Percentiles rank a stretch among this genome's conserved stretches.
Conservation (phyloP, 331 rosid species). For the Spiraea crenata region DNA sequence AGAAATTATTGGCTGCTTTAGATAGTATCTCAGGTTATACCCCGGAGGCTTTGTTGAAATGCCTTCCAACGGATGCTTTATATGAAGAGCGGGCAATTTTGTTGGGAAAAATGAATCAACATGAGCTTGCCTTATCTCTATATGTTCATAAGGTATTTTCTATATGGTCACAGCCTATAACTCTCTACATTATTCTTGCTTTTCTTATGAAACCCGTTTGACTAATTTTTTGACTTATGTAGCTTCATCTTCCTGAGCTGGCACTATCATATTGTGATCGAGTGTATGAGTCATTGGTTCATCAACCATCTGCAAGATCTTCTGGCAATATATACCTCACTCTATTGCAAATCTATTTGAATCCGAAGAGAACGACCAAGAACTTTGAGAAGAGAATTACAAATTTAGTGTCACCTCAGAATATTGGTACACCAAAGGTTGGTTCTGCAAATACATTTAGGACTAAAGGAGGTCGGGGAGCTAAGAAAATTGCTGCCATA, state of each 20-base stretch:
- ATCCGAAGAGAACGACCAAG: constrained; percentile 75
- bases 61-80: constrained; percentile 83
- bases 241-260: constrained; percentile 85
- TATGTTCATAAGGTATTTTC: constrained; percentile 85
- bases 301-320: constrained; percentile 60
- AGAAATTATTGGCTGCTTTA: constrained; percentile 78
- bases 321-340: constrained; percentile 83
- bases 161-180: background rate
- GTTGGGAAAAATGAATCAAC: constrained; percentile 93
- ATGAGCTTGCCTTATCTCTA: constrained; percentile 85
- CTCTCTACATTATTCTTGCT: background rate
- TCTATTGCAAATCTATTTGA: constrained; percentile 87
- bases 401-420: constrained; percentile 59
- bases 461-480: constrained; percentile 63
- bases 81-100: constrained; percentile 92
- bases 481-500: constrained; percentile 83
- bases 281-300: constrained; percentile 53
- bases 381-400: constrained; percentile 78
- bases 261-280: constrained; percentile 92
- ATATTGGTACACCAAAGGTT: constrained; percentile 47
- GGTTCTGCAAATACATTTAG: constrained; percentile 46
- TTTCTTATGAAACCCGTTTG: constrained; percentile 20
- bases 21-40: constrained; percentile 78
- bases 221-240: constrained; percentile 31
- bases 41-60: constrained; percentile 77